Conservation (phyloP, 305 asterid species). For the Rubia tinctorum region DNA sequence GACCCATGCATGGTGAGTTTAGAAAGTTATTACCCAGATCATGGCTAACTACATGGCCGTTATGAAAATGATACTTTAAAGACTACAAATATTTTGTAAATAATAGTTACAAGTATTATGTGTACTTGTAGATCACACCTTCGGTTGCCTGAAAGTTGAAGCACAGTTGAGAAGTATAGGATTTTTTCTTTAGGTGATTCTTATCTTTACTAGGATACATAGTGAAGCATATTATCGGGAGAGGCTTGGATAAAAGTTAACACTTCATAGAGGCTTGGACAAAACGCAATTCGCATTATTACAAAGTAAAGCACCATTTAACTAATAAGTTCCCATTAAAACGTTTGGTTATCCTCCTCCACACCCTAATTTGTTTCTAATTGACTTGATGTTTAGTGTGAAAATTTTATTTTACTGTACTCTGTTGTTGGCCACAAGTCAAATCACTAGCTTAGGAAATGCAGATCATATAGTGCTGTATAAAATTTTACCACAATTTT, state of each 20-base stretch:
- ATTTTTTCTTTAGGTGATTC: not conserved
- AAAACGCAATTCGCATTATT: not conserved
- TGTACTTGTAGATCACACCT: not conserved
- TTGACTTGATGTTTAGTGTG: not conserved
- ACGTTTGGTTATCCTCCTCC: not conserved
- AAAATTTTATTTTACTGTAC: not conserved
- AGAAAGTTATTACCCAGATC: not conserved
- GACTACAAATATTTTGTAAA: not conserved
- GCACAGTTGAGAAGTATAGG: not conserved
- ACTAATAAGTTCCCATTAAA: not conserved
- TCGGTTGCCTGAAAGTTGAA: not conserved
- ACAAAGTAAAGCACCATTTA: not conserved
- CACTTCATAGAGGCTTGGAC: not conserved
- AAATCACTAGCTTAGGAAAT: not conserved
- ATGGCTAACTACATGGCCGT: not conserved
- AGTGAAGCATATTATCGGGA: not conserved
- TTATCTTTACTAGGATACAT: not conserved
- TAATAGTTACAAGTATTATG: not conserved
- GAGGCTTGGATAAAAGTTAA: not conserved
- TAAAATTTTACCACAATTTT: not conserved
- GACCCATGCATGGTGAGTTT: not conserved
- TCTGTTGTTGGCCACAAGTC: not conserved
- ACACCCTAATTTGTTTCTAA: not conserved
- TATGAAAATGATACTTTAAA: not conserved
- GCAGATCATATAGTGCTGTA: not conserved